A percentile compares a stretch with the other conserved stretches of the same genome.
phyloP scores from a whole-genome alignment of 2,329 filamentous ascomycete species.

The Pseudogymnoascus sp. region DNA sequence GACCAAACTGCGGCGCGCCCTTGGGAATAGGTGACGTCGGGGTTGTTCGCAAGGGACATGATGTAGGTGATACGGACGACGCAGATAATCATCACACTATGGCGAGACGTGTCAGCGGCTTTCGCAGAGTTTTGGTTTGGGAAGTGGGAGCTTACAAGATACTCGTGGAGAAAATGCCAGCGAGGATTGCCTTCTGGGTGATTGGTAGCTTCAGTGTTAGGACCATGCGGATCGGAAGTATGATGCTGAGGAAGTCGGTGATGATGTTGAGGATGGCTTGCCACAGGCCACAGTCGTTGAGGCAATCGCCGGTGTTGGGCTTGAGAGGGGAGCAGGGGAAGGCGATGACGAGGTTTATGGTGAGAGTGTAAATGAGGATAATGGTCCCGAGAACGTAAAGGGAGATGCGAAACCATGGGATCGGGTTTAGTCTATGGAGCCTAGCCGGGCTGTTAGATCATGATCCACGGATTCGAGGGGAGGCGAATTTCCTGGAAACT shows the following conservation, averaged over 20 bases:
- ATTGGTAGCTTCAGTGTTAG: background rate
- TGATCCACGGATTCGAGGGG: background rate
- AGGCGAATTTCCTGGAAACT: background rate
- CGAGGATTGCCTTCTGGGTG: background rate
- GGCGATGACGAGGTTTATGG: conserved; percentile 5
- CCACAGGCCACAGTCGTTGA: background rate
- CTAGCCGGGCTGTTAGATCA: background rate
- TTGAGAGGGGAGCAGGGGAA: background rate
- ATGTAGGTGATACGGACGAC: conserved; percentile 9
- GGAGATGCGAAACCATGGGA: background rate
- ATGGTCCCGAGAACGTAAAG: background rate
- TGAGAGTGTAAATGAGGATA: conserved; percentile 1
- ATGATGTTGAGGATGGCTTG: conserved; percentile 3
- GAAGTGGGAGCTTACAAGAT: background rate
- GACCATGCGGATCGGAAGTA: background rate
- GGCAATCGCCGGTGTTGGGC: background rate
- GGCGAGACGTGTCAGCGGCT: background rate
- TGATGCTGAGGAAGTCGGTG: conserved; percentile 1
- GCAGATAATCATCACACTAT: background rate
- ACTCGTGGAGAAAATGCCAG: background rate
- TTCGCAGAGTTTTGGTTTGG: background rate
- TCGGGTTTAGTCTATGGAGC: background rate
- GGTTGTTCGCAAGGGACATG: conserved; percentile 2
- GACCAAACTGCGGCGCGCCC: conserved; percentile 1
- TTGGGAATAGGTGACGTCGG: conserved; percentile 9